These are phyloP conservation scores for Yamadazyma mexicana DNA, from an alignment of 1,139 yeast species.

Conservation along the genomic window DNA sequence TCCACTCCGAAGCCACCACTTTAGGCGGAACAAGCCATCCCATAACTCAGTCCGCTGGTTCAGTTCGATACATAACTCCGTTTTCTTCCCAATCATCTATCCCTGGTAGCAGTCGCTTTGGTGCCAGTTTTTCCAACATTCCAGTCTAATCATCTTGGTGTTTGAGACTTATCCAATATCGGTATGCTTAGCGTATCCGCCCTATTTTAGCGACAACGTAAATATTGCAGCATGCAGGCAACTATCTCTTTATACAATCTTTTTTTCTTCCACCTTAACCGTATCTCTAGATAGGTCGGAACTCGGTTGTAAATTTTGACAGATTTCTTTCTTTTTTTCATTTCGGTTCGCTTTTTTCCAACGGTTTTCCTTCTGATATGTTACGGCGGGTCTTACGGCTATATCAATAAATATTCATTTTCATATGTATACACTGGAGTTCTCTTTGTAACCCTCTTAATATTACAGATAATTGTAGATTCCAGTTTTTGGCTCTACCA, in stretches of 20 bases:
- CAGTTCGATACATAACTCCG: too few species aligned
- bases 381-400: neutral
- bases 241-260: neutral
- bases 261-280: neutral
- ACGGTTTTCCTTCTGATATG: neutral
- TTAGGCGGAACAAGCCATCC: too few species aligned
- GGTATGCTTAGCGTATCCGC: too few species aligned
- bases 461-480: conserved; percentile 3
- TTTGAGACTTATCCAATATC: too few species aligned
- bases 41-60: too few species aligned
- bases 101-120: too few species aligned
- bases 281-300: neutral
- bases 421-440: neutral
- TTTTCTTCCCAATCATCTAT: too few species aligned
- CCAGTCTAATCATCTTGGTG: too few species aligned
- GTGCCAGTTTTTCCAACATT: too few species aligned
- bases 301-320: conserved; percentile 1
- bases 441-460: neutral
- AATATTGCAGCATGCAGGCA: neutral
- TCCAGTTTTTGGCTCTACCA: neutral
- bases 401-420: neutral
- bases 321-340: neutral
- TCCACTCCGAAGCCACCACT: neutral
- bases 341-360: too few species aligned
- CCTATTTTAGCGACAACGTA: neutral